Evolutionary conservation across 164 flowering plant species (phyloP).

Genomic region (Tinospora cordifolia): DNA sequence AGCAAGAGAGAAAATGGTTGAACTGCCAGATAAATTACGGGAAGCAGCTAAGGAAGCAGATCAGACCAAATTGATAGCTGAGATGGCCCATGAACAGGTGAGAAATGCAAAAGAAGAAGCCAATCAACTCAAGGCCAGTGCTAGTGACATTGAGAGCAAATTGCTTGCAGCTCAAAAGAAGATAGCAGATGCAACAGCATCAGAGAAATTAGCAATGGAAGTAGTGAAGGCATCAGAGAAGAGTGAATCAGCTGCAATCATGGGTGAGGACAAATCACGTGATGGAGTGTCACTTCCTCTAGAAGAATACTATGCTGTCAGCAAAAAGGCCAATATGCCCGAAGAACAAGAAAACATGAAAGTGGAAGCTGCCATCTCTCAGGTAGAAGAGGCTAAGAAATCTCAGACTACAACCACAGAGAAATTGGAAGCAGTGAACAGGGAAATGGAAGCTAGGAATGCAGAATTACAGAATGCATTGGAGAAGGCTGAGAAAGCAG

Average conservation of each 20-base stretch:
- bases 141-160: slow-evolving; percentile 53
- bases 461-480: slow-evolving; percentile 43
- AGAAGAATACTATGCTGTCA: slow-evolving; percentile 68
- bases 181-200: slow-evolving; percentile 82
- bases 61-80: slow-evolving; percentile 45
- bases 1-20: slow-evolving; percentile 59
- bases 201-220: slow-evolving; percentile 70
- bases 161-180: slow-evolving; percentile 67
- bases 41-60: slow-evolving; percentile 72
- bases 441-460: slow-evolving; percentile 40
- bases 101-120: slow-evolving; percentile 61
- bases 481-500: slow-evolving; percentile 74
- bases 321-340: slow-evolving; percentile 68
- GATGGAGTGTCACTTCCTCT: slow-evolving; percentile 58
- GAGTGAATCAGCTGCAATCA: slow-evolving; percentile 48
- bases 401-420: slow-evolving; percentile 52
- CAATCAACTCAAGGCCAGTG: slow-evolving; percentile 72
- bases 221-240: slow-evolving; percentile 73
- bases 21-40: slow-evolving; percentile 64
- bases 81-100: slow-evolving; percentile 51
- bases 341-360: slow-evolving; percentile 66
- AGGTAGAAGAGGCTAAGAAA: slow-evolving; percentile 64
- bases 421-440: slow-evolving; percentile 50
- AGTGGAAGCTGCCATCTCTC: slow-evolving; percentile 55
- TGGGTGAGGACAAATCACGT: slow-evolving; percentile 30